Conservation (phyloP, 176 grass and related monocot species). For the Melocanna baccifera region DNA sequence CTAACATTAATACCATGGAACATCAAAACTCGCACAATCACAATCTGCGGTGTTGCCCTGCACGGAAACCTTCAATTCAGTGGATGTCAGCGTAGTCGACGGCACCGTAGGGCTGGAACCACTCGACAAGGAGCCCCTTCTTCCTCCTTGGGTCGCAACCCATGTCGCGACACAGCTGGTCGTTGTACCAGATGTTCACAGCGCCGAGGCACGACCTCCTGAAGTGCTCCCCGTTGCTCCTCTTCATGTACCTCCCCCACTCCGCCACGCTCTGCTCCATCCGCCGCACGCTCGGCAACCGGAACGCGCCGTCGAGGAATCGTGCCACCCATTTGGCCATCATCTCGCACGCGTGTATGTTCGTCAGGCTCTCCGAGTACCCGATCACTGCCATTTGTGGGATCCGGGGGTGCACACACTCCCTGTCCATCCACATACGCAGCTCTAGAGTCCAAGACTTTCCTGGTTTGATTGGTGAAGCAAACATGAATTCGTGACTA, state of each 20-base stretch:
- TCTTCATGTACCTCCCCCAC: constrained; percentile 53
- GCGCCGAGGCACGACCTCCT: constrained; percentile 37
- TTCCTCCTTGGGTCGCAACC: constrained; percentile 62
- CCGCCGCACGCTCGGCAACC: constrained; percentile 38
- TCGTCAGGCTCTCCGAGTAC: constrained; percentile 49
- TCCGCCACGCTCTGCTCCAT: constrained; percentile 56
- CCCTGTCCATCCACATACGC: constrained; percentile 18
- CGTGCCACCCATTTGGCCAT: constrained; percentile 62
- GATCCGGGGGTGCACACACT: constrained; percentile 68
- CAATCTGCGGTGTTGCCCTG: too few relatives aligned
- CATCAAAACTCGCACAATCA: too few relatives aligned
- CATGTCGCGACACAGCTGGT: constrained; percentile 71
- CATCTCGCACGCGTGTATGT: constrained; percentile 42
- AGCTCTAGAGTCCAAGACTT: too few relatives aligned
- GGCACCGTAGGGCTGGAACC: constrained; percentile 55
- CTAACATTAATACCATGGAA: too few relatives aligned
- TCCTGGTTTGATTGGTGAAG: not conserved
- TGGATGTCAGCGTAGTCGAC: constrained; percentile 48
- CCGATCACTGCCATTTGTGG: constrained; percentile 58
- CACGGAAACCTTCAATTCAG: too few relatives aligned
- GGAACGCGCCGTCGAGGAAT: constrained; percentile 60
- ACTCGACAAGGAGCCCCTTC: constrained; percentile 58
- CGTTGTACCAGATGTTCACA: constrained; percentile 65
- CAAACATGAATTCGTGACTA: not conserved
- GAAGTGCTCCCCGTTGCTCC: constrained; percentile 10